Conservation (phyloP, 768 basidiomycete genomes). For the Phallus indusiatus region DNA sequence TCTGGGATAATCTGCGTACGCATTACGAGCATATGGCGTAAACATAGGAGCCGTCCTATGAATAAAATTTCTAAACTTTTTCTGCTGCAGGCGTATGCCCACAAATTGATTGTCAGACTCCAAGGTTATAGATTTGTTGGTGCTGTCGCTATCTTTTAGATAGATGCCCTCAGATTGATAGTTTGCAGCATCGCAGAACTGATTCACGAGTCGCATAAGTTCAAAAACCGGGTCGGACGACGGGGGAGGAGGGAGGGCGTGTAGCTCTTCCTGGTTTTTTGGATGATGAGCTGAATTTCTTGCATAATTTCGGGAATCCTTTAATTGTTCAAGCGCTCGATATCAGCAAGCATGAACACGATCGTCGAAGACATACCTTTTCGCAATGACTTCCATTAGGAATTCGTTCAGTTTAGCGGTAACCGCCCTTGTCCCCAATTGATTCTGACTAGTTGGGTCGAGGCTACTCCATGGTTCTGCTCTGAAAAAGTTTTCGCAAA, state of each 20-base stretch:
- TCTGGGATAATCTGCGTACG: neutral
- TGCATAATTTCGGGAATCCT: constrained; percentile 58
- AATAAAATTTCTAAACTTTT: constrained; percentile 38
- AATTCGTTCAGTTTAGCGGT: constrained; percentile 49
- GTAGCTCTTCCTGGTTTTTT: constrained; percentile 26
- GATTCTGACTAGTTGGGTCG: constrained; percentile 33
- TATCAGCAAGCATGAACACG: neutral
- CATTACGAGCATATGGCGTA: constrained; percentile 32
- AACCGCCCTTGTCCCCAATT: constrained; percentile 47
- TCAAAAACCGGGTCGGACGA: constrained; percentile 48
- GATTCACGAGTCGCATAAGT: constrained; percentile 36
- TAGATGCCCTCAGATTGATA: constrained; percentile 37
- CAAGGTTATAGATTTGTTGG: neutral
- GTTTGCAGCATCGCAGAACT: constrained; percentile 37
- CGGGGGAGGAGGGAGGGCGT: constrained; percentile 39
- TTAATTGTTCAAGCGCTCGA: neutral
- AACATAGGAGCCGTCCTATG: constrained; percentile 49
- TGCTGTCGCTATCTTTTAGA: neutral
- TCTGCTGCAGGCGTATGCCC: constrained; percentile 38
- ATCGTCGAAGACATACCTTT: constrained; percentile 31
- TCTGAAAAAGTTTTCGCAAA: constrained; percentile 49
- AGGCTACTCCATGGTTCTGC: constrained; percentile 46
- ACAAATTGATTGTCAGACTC: constrained; percentile 20
- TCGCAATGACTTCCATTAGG: constrained; percentile 52
- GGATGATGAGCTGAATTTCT: constrained; percentile 41